Evolutionary conservation across 1,139 yeast species (phyloP), one percentile per base, ranked within the genome.

Genomic region (Taphrina sp.): DNA sequence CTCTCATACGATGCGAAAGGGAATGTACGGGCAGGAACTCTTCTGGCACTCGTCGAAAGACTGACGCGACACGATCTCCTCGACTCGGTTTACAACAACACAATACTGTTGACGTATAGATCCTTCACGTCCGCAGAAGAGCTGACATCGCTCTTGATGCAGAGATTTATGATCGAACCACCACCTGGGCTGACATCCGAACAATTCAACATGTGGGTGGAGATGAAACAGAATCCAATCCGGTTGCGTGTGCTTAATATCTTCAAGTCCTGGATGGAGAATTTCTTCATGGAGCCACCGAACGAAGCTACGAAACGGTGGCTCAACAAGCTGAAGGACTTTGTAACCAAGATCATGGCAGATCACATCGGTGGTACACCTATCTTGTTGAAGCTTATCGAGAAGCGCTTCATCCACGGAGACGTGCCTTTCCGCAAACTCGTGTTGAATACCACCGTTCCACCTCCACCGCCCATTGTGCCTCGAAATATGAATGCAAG

Each of bases 111-210:
- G 28, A 83, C 95, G 0, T 89, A 87, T 69, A 76, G 86, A 37
- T 82, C 94, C 41, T 85, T 90, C 67, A 79, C 85, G 72, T 75
- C 84, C 1, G 78, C 95, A 0, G 71, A 77, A 2, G 87, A 82
- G 58, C 74, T 92, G 33, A 74, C 89, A 57, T 77, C 76, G 22
- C 69, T 79, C 44, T 72, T 92, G 59, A 79, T 83, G 33, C 75
- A 76, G 34, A 74, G 95, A 53, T 92, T 83, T 69, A 77, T 83
- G 59, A 72, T 82, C 31, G 82, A 80, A 60, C 95, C 96, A 3
- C 96, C 96, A 0, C 95, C 85, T 64, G 96, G 95, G 0, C 72
- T 92, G 60, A 80, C 86, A 56, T 84, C 80, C 63, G 95, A 85
- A 60, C 96, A 89, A 65, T 87, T 86, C 66, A 80, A 81, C 42